Evolutionary conservation across 1,284 basidiomycete species (phyloP).

Genomic region (Microbotryomycetes sp.): DNA sequence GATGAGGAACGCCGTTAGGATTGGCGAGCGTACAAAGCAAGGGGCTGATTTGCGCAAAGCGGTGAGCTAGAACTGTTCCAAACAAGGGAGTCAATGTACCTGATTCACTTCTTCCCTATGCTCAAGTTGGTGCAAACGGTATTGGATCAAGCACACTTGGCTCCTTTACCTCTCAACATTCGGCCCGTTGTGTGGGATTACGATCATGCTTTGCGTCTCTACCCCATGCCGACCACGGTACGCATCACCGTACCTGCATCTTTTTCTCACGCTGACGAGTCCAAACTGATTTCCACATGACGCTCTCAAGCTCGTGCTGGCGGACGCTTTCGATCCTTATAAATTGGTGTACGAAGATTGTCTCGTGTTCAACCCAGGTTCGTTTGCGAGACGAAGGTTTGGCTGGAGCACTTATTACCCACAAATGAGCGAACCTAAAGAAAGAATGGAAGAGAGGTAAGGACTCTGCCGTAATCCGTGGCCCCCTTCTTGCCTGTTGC

Average conservation of each 20-base stretch:
- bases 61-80: slow-evolving; percentile 44
- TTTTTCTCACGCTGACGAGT: slow-evolving; percentile 11
- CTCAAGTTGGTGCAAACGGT: slow-evolving; percentile 85
- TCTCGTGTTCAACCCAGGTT: slow-evolving; percentile 95
- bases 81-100: background rate
- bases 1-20: slow-evolving; percentile 74
- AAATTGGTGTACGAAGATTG: slow-evolving; percentile 96
- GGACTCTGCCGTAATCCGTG: too few species aligned
- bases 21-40: slow-evolving; percentile 61
- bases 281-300: background rate
- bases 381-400: slow-evolving; percentile 37
- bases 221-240: slow-evolving; percentile 88
- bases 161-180: slow-evolving; percentile 71
- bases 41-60: slow-evolving; percentile 73
- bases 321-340: slow-evolving; percentile 93
- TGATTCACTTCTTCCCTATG: background rate
- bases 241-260: slow-evolving; percentile 35
- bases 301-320: slow-evolving; percentile 67
- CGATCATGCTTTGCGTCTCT: slow-evolving; percentile 85
- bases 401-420: slow-evolving; percentile 42
- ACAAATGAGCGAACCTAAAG: slow-evolving; percentile 32
- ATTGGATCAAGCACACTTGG: slow-evolving; percentile 81
- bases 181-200: slow-evolving; percentile 85
- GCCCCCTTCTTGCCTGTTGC: too few species aligned
- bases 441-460: slow-evolving; percentile 37